Conservation (phyloP, 225 moss, liverwort and hornwort genomes). For the Thuidium tamariscinum region DNA sequence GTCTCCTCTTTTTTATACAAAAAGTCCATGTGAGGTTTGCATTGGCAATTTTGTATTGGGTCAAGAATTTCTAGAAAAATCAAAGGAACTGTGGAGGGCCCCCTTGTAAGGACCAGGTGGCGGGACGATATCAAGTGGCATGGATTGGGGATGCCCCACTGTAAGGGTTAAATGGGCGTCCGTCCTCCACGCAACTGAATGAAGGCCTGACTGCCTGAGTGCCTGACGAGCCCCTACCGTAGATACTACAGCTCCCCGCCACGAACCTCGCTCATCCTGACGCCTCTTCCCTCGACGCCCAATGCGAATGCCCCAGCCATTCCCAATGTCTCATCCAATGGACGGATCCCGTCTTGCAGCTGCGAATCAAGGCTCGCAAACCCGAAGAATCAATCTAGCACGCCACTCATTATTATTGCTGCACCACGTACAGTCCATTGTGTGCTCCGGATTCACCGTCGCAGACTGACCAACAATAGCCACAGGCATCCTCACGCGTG, state of each 20-base stretch:
- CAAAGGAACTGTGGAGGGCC: background rate
- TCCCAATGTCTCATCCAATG: background rate
- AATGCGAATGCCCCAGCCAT: background rate
- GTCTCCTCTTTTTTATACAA: accelerated
- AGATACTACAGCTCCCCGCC: background rate
- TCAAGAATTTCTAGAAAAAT: background rate
- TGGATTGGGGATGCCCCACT: background rate
- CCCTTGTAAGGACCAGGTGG: too few relatives aligned
- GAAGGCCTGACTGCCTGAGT: too few relatives aligned
- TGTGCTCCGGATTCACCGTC: background rate
- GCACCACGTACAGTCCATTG: background rate
- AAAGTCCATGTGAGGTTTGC: background rate
- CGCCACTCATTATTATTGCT: background rate
- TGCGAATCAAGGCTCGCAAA: background rate
- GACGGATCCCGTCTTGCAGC: background rate
- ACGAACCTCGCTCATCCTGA: background rate
- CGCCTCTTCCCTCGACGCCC: background rate
- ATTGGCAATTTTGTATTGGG: background rate
- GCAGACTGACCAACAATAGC: background rate
- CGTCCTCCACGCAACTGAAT: background rate
- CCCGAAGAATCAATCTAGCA: background rate
- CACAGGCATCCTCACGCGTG: background rate
- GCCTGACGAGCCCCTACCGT: too few relatives aligned
- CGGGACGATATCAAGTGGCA: too few relatives aligned
- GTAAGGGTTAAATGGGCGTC: background rate